phyloP scores from a whole-genome alignment of 2,329 filamentous ascomycete species.

The Aspergillus clavatus region DNA sequence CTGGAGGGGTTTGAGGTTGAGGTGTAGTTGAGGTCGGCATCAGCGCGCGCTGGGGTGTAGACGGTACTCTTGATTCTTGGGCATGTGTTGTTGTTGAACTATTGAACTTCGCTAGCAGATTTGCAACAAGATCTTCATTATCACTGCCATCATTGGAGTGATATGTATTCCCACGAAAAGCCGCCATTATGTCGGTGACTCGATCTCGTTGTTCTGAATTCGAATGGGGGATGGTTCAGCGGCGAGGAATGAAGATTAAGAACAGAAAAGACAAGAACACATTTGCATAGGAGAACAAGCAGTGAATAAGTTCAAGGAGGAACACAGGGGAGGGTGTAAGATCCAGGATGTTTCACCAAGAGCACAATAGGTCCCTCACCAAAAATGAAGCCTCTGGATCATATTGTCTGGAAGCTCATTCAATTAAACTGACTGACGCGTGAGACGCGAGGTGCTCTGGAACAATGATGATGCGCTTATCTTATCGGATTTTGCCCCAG shows the following conservation, averaged over 20 bases:
- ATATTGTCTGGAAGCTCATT: no score
- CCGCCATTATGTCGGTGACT: no score
- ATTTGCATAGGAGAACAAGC: background rate
- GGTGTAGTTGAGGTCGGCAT: background rate
- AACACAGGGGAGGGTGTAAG: background rate
- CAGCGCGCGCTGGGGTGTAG: no score
- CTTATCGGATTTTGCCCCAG: conserved; percentile 14
- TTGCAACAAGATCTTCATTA: conserved; percentile 16
- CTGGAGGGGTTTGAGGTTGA: background rate
- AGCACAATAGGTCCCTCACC: background rate
- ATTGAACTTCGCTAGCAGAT: conserved; percentile 17
- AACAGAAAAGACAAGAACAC: background rate
- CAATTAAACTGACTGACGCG: no score
- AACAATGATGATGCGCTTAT: conserved; percentile 16
- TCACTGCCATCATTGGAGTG: conserved; percentile 1
- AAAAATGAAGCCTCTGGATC: no score
- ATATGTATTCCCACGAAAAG: no score
- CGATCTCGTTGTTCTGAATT: no score
- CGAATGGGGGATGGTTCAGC: background rate
- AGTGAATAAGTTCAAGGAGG: background rate
- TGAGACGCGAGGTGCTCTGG: background rate
- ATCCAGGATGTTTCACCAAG: background rate
- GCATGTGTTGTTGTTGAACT: background rate
- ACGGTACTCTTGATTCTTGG: background rate
- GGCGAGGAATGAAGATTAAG: background rate